Evolutionary conservation across 495 filamentous ascomycete species (phyloP), one percentile per base, ranked within the genome.

Genomic region (Daldinia loculata): DNA sequence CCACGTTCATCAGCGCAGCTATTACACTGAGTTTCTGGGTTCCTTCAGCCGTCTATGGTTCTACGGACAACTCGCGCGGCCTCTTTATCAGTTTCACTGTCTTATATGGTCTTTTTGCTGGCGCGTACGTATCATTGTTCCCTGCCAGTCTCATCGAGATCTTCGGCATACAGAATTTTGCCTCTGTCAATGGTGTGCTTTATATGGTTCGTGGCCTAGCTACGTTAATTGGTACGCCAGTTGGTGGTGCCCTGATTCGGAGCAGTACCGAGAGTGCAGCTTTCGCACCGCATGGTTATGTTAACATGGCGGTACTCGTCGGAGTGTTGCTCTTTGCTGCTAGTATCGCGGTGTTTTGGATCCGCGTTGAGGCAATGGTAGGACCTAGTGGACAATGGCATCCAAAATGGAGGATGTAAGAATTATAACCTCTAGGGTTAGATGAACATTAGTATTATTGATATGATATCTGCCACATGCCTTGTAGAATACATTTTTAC

Each of bases 271-370:
- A 30, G 17, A 50, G 39, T 26, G 15, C 15, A 24, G 57, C 55
- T 58, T 17, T 60, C 38, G 24, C 43, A 15, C 58, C 27, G 41
- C 58, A 61, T 8, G 43, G n/a, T n/a, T 61, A 45, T 51, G 29
- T 61, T 8, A 51, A 61, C 17, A 61, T 61, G 58, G 41, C 41
- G 1, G 27, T 50, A 17, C 41, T 50, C 1, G 34, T 61, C 12
- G 39, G 41, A 29, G 58, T 50, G 9, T 30, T 61, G 12, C 58
- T 61, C 43, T 50, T 51, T 36, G 43, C 41, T 61, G 29, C 58
- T 50, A 61, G 43, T 61, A 17, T 51, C 48, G 58, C 58, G 7
- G 41, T 61, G 41, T 38, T 61, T 61, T 61, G 58, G 27, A 61
- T 51, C 9, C 7, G 29, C 9, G 15, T 61, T 36, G 58, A 61